A percentile compares a stretch with the other conserved stretches of the same genome.
phyloP scores from a whole-genome alignment of 2,329 filamentous ascomycete species.

The Ilyonectria destructans region DNA sequence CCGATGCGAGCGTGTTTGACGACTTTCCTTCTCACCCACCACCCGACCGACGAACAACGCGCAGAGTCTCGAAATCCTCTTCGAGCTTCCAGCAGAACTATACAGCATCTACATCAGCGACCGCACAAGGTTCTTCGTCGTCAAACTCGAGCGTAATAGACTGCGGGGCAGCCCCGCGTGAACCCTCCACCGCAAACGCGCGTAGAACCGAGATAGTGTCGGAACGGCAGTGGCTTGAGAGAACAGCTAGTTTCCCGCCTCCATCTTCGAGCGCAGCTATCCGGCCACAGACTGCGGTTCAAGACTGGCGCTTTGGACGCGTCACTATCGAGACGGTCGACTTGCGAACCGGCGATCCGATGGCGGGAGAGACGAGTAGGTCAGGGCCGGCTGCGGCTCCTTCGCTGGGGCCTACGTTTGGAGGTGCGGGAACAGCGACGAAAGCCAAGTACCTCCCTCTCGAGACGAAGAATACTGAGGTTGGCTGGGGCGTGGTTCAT shows the following conservation, averaged over 20 bases:
- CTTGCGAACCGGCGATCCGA: constrained; percentile 61
- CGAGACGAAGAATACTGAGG: constrained; percentile 80
- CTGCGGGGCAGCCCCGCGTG: constrained; percentile 62
- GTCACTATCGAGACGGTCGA: constrained; percentile 88
- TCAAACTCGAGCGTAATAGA: constrained; percentile 61
- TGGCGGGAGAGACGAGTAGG: constrained; percentile 58
- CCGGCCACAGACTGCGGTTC: constrained; percentile 64
- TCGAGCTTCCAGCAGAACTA: constrained; percentile 18
- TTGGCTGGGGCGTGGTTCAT: constrained; percentile 94
- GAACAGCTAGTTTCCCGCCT: constrained; percentile 60
- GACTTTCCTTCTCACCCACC: constrained; percentile 68
- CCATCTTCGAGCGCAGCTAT: constrained; percentile 63
- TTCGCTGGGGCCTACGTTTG: constrained; percentile 69
- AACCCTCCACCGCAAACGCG: constrained; percentile 47
- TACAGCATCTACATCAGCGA: constrained; percentile 12
- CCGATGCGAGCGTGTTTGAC: constrained; percentile 69
- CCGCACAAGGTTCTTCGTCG: constrained; percentile 28
- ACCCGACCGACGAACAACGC: constrained; percentile 42
- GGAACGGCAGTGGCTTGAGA: constrained; percentile 60
- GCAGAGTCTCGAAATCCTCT: constrained; percentile 28
- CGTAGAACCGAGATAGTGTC: constrained; percentile 58
- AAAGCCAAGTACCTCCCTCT: constrained; percentile 86
- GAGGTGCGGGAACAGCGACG: constrained; percentile 80
- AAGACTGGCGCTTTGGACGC: constrained; percentile 87
- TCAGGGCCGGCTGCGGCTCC: constrained; percentile 66